phyloP scores from a whole-genome alignment of 2,329 filamentous ascomycete species.

The Diplodia mutila region DNA sequence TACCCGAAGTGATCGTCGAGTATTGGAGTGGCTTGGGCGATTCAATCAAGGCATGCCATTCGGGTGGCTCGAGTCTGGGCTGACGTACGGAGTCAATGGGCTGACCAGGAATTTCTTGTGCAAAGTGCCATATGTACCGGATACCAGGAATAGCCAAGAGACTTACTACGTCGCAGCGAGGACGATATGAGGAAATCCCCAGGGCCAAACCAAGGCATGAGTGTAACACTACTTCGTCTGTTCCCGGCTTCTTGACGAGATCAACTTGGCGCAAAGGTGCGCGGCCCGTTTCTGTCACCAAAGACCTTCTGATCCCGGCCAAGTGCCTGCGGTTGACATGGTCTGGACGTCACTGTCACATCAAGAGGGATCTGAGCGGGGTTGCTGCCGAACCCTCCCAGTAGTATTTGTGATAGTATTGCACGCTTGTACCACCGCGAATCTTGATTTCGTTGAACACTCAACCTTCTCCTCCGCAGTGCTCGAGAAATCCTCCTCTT shows the following conservation, averaged over 20 bases:
- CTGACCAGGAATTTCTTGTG: background rate
- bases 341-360: background rate
- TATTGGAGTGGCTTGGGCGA: background rate
- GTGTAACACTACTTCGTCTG: background rate
- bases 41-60: background rate
- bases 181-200: background rate
- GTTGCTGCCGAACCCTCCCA: background rate
- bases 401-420: background rate
- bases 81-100: background rate
- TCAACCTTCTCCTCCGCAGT: background rate
- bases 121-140: background rate
- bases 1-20: background rate
- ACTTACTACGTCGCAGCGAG: background rate
- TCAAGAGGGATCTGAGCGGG: background rate
- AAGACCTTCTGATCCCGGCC: background rate
- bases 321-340: background rate
- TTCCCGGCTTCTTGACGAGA: background rate
- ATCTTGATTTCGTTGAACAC: background rate
- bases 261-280: background rate
- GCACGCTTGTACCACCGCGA: background rate
- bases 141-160: background rate
- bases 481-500: background rate
- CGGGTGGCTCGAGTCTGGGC: background rate
- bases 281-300: background rate
- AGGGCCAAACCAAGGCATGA: background rate